These are phyloP conservation scores for Angomonas deanei DNA, from an alignment of 208 protist species.

Conservation along the genomic window DNA sequence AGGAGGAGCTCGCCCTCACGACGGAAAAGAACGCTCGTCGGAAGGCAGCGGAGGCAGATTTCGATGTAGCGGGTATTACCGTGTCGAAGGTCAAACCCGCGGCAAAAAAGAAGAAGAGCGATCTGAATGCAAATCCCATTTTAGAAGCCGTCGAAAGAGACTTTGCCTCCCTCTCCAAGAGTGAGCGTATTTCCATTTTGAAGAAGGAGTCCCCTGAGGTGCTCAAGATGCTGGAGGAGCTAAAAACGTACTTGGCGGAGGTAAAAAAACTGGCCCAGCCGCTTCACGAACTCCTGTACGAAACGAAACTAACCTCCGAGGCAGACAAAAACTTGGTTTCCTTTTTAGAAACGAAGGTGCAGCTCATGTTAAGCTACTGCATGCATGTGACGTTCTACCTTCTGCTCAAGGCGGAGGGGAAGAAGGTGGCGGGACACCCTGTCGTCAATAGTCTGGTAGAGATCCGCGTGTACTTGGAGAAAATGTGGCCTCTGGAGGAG, in stretches of 20 bases:
- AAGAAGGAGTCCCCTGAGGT: slow-evolving; percentile 89
- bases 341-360: slow-evolving; percentile 88
- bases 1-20: slow-evolving; percentile 69
- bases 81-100: slow-evolving; percentile 12
- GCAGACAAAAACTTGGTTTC: slow-evolving; percentile 75
- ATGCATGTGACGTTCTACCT: slow-evolving; percentile 94
- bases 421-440: slow-evolving; percentile 89
- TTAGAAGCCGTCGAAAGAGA: slow-evolving; percentile 89
- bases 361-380: slow-evolving; percentile 95
- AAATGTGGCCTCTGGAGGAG: slow-evolving; percentile 93
- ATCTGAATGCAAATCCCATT: slow-evolving; percentile 46
- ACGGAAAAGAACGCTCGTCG: slow-evolving; percentile 54
- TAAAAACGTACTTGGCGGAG: slow-evolving; percentile 78
- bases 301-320: slow-evolving; percentile 52
- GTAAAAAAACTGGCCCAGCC: slow-evolving; percentile 83
- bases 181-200: slow-evolving; percentile 81
- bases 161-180: slow-evolving; percentile 77
- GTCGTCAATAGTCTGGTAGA: slow-evolving; percentile 92
- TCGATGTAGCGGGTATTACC: slow-evolving; percentile 68
- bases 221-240: slow-evolving; percentile 84
- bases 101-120: slow-evolving; percentile 18
- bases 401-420: slow-evolving; percentile 88
- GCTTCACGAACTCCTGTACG: slow-evolving; percentile 77
- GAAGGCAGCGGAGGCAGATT: slow-evolving; percentile 65
- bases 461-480: slow-evolving; percentile 92